Base-by-base conservation (phyloP, 1,139 yeast species). In the Blastobotrys aristatus region DNA sequence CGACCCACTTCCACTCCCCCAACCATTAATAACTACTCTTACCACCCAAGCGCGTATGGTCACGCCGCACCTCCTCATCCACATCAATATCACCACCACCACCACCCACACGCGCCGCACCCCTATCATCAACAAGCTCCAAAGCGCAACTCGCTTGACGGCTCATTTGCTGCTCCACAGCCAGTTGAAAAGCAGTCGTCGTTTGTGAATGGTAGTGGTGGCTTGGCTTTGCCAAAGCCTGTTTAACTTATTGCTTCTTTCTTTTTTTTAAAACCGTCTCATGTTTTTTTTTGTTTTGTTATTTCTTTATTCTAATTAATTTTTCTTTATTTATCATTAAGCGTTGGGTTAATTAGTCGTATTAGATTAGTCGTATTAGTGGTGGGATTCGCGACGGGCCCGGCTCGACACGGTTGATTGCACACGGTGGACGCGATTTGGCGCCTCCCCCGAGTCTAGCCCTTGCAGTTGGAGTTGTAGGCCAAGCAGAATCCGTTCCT, bases 1-100 rank as follows among this genome's bases (percentile, higher is more conserved):
- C 50, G 58, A 26, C 57, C 58, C 10, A 54, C 56, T 3, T 54
- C 57, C 5, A 55, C 58, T 6, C 58, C 58, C 3, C 58, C 58
- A 10, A 24, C 40, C 3, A 31, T 49, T n/a, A 48, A 46, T 31
- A 40, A 35, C 35, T 40, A 45, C 40, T 36, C 47, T 2, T 38
- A 34, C 38, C 35, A 40, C 14, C 33, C 14, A 7, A 32, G 26
- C 21, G 22, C 13, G 41, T 40, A 40, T n/a, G 27, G 16, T 4
- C 40, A 37, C 21, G 31, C 13, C 14, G 11, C 43, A 17, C 27
- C 18, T 16, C 17, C 31, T 14, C 38, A 20, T n/a, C 22, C 5
- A 20, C 33, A 27, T 4, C 41, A 38, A 10, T 32, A 26, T n/a
- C 22, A 3, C 20, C 33, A 26, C 2, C 41, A 38, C 6, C 36